Percentiles rank a stretch among this genome's conserved stretches.
Conservation (phyloP, 306 rosid genomes). For the Cicer judaicum region DNA sequence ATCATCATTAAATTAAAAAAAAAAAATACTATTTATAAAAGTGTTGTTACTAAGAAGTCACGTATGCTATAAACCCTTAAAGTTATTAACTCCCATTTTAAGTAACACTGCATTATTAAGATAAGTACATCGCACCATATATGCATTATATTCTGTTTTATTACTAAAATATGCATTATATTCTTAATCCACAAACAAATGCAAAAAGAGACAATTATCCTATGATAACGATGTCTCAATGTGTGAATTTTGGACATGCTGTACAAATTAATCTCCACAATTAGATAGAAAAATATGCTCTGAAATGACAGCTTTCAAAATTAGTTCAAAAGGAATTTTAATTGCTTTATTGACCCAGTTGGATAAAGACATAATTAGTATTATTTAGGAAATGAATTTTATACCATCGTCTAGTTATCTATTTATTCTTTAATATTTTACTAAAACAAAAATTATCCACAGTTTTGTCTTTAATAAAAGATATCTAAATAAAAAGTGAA, state of each 20-base stretch:
- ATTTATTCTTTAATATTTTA: too few species aligned
- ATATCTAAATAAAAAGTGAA: too few species aligned
- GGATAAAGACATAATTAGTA: constrained; percentile 9
- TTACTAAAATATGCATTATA: background rate
- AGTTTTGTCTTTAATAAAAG: too few species aligned
- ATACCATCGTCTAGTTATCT: background rate
- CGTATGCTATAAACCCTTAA: background rate
- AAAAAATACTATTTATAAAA: too few species aligned
- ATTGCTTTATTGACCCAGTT: constrained; percentile 38
- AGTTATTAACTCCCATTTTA: constrained; percentile 39
- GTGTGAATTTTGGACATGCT: constrained; percentile 29
- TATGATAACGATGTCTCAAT: constrained; percentile 46
- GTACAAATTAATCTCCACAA: constrained; percentile 30
- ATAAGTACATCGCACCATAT: constrained; percentile 42
- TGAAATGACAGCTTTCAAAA: constrained; percentile 36
- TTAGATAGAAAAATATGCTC: background rate
- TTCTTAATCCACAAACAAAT: constrained; percentile 40
- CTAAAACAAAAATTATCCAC: too few species aligned
- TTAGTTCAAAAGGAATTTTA: constrained; percentile 37
- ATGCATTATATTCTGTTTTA: background rate
- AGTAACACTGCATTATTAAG: constrained; percentile 41
- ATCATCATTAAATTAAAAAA: too few species aligned
- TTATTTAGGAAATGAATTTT: background rate
- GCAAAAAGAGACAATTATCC: constrained; percentile 34
- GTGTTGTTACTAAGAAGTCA: too few species aligned